Evolutionary conservation across 1,284 basidiomycete species (phyloP).

Genomic region (Volvariella surrecta): DNA sequence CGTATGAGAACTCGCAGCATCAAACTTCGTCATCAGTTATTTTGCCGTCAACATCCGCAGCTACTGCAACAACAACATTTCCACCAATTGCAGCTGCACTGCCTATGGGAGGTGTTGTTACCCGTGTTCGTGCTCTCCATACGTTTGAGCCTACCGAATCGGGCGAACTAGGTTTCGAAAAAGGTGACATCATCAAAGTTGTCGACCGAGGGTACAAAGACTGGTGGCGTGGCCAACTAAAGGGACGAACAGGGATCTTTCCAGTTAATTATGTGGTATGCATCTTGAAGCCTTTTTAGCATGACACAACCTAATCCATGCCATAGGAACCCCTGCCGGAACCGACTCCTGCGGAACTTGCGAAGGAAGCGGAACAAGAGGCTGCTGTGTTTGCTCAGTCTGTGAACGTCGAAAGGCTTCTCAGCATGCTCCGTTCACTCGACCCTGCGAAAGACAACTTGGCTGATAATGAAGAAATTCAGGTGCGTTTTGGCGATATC

Average conservation of each 20-base stretch:
- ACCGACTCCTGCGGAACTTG: slow-evolving; percentile 71
- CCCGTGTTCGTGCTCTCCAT: slow-evolving; percentile 86
- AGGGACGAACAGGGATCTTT: slow-evolving; percentile 93
- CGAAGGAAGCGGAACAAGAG: slow-evolving; percentile 84
- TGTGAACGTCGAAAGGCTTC: slow-evolving; percentile 81
- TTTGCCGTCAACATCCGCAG: slow-evolving; percentile 11
- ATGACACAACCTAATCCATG: slow-evolving; percentile 4
- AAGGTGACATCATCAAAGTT: slow-evolving; percentile 94
- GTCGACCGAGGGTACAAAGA: slow-evolving; percentile 94
- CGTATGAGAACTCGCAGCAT: slow-evolving; percentile 10
- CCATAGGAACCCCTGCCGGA: slow-evolving; percentile 84
- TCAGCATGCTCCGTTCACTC: slow-evolving; percentile 72
- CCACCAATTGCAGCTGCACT: slow-evolving; percentile 15
- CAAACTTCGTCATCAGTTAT: slow-evolving; percentile 3
- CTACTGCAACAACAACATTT: slow-evolving; percentile 14
- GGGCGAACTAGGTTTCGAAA: slow-evolving; percentile 89
- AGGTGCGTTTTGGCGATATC: slow-evolving; percentile 38
- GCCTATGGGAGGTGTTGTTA: slow-evolving; percentile 43
- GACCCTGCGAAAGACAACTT: slow-evolving; percentile 80
- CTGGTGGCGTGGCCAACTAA: slow-evolving; percentile 97
- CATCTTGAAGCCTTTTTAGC: slow-evolving; percentile 1
- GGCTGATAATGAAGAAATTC: slow-evolving; percentile 92
- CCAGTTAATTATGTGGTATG: slow-evolving; percentile 92
- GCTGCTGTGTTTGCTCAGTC: slow-evolving; percentile 80
- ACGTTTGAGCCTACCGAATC: slow-evolving; percentile 85